Conservation (phyloP, 495 filamentous ascomycete genomes). For the Achaetomiella virescens region DNA sequence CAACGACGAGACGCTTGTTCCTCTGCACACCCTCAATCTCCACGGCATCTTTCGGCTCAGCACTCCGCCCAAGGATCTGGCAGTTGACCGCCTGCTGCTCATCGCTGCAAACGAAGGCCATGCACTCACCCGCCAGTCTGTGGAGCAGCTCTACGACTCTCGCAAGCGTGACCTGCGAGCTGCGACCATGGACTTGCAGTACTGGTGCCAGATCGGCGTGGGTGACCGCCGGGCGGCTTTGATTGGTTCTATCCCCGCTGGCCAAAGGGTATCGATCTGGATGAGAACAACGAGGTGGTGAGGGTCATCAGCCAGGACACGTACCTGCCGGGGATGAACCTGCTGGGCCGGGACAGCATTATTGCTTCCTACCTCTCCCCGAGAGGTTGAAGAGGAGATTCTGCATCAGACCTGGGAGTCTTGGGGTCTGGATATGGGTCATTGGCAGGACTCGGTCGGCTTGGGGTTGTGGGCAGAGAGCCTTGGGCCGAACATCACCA, state of each 20-base stretch:
- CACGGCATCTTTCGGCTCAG: conserved; percentile 84
- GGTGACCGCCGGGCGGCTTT: conserved; percentile 83
- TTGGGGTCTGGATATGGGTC: conserved; percentile 51
- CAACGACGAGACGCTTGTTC: conserved; percentile 76
- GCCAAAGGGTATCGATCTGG: conserved; percentile 62
- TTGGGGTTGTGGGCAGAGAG: conserved; percentile 27
- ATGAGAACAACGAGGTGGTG: conserved; percentile 56
- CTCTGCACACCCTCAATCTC: conserved; percentile 60
- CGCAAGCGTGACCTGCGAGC: conserved; percentile 68
- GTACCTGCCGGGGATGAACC: conserved; percentile 72
- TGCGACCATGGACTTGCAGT: conserved; percentile 79
- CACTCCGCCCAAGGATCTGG: conserved; percentile 59
- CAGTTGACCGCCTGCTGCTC: conserved; percentile 73
- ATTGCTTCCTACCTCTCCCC: conserved; percentile 14
- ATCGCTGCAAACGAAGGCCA: conserved; percentile 90
- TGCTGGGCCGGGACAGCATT: conserved; percentile 54
- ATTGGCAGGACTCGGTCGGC: conserved; percentile 34
- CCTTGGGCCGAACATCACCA: conserved; percentile 18
- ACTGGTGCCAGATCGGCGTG: conserved; percentile 94
- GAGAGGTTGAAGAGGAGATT: conserved; percentile 45
- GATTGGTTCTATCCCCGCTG: conserved; percentile 82
- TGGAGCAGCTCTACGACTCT: conserved; percentile 62
- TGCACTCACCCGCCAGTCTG: conserved; percentile 58
- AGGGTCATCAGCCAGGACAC: conserved; percentile 82
- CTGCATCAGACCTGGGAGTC: conserved; percentile 48